Evolutionary conservation across 2,329 filamentous ascomycete genomes (phyloP), one percentile per base, ranked within the genome.

Genomic region (Lecanicillium sp.): DNA sequence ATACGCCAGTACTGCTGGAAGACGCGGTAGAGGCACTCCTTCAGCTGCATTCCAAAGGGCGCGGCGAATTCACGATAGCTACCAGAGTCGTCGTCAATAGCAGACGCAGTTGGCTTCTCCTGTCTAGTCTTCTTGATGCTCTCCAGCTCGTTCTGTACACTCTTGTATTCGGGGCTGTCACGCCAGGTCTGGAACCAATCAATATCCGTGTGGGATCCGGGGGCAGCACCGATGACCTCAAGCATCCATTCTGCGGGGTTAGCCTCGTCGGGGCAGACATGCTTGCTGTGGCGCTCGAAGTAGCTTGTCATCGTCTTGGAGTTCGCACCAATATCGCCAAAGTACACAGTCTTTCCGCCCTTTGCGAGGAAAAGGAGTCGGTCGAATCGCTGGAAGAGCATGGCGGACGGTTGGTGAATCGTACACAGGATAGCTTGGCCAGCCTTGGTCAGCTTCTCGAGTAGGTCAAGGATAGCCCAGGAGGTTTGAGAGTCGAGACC

Each of bases 401-500:
- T 90, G 27, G 90, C 90, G 12, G 88, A 94, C n/a, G 91, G 91
- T 66, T 97, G 91, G 65, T 97, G 91, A 52, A 96, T 96, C 0
- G 91, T 96, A 70, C 90, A 95, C n/a, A 96, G 81, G 66, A 96
- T 88, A 44, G 91, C 90, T 63, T 94, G 89, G 14, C 91, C 90
- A 53, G 83, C 86, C 65, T 91, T 86, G 58, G 89, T 89, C 27
- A 96, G 75, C 67, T 94, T 95, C 67, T 94, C 86, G 33, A 97
- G 78, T 10, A 96, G 78, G 63, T 89, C 84, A 38, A 90, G 77
- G 62, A 96, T 95, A 54, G 88, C 87, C 88, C 89, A 96, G 1
- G 90, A 91, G 1, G 90, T 95, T 66, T 95, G 90, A 60, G 83
- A 88, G 67, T 96, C 91, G 17, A 96, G 81, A 72, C 91, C 91